Evolutionary conservation across 331 rosid species (phyloP).

Genomic region (Cydonia oblonga): DNA sequence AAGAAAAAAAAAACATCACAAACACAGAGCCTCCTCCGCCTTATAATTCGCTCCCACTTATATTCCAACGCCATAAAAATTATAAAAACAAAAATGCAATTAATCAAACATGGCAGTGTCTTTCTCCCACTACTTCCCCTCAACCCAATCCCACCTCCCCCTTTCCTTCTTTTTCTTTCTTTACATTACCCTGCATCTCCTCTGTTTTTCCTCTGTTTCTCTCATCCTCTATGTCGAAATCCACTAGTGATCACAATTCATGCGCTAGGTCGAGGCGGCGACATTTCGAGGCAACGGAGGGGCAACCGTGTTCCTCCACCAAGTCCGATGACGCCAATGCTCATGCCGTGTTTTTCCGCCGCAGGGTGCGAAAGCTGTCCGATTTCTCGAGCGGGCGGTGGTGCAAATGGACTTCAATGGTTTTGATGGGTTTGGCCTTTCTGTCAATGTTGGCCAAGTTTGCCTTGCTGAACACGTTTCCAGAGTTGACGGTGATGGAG

Average conservation of each 20-base stretch:
- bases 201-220: background rate
- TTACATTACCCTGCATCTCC: background rate
- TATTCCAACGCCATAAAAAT: constrained; percentile 10
- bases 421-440: constrained; percentile 30
- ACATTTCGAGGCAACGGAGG: constrained; percentile 21
- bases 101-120: background rate
- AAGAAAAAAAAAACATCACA: background rate
- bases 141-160: background rate
- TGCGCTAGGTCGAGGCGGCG: constrained; percentile 23
- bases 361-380: constrained; percentile 19
- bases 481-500: constrained; percentile 4
- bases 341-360: constrained; percentile 7
- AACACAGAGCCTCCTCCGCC: constrained; percentile 31
- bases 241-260: background rate
- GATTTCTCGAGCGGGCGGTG: constrained; percentile 7
- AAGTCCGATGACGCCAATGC: background rate
- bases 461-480: constrained; percentile 27
- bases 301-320: constrained; percentile 2
- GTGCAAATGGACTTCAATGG: constrained; percentile 13
- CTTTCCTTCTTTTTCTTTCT: background rate
- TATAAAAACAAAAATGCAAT: constrained; percentile 10
- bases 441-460: constrained; percentile 22
- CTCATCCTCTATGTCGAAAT: background rate
- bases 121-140: background rate
- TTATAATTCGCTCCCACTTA: constrained; percentile 16